phyloP scores from a whole-genome alignment of 2,329 filamentous ascomycete species.

The Fusarium luffae region DNA sequence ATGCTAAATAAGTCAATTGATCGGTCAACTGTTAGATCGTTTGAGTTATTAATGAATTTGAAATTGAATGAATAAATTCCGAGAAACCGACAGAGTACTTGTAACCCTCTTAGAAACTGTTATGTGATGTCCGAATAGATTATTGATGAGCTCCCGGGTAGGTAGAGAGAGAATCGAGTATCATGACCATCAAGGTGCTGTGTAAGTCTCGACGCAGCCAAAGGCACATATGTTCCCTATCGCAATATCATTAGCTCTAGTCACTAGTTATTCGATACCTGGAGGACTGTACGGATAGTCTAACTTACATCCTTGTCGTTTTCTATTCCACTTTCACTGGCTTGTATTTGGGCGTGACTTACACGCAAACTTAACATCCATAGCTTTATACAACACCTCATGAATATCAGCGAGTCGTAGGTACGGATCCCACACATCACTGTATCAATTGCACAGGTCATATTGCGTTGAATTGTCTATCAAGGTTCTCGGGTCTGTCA shows the following conservation, averaged over 20 bases:
- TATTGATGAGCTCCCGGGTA: not conserved
- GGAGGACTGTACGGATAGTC: not conserved
- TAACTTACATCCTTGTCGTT: not conserved
- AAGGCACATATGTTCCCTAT: not conserved
- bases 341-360: not conserved
- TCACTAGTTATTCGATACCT: not conserved
- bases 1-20: not conserved
- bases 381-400: not conserved
- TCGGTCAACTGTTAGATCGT: not conserved
- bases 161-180: not conserved
- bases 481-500: conserved; percentile 27
- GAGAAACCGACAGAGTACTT: not conserved
- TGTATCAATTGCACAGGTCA: conserved; percentile 20
- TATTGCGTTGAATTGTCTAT: conserved; percentile 10
- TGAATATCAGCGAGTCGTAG: conserved; percentile 5
- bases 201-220: not conserved
- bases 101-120: not conserved
- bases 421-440: conserved; percentile 10
- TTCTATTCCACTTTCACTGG: not conserved
- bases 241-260: not conserved
- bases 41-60: too few species aligned
- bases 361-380: not conserved
- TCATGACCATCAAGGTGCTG: conserved; percentile 10
- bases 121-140: not conserved
- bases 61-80: not conserved